Percentiles rank a stretch among this genome's conserved stretches.
Evolutionary conservation across 805 yeast species (phyloP).

Genomic region (Suhomyces emberorum): DNA sequence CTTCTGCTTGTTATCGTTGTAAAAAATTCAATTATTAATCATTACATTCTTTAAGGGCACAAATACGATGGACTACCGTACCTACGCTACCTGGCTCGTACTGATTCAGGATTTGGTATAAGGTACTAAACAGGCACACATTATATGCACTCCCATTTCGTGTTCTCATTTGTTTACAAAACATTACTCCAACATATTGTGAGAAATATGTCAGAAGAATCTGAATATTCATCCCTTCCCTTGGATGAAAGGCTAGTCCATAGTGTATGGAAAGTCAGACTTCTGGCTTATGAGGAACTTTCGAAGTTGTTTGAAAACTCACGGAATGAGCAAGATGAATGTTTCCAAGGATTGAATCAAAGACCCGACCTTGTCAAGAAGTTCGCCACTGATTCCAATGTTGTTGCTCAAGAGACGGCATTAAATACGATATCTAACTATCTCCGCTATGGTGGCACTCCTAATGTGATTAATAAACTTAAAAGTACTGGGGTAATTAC

Average conservation of each 20-base stretch:
- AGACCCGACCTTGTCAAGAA: conserved; percentile 55
- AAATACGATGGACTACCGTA: too few species aligned
- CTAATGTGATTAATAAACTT: conserved; percentile 37
- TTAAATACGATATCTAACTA: conserved; percentile 52
- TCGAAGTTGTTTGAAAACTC: conserved; percentile 50
- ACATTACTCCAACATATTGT: background rate
- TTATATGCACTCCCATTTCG: background rate
- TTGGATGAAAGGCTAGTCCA: conserved; percentile 56
- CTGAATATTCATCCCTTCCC: conserved; percentile 61
- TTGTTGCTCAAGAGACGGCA: conserved; percentile 88
- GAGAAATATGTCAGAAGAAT: conserved; percentile 38
- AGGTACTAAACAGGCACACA: too few species aligned
- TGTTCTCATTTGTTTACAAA: conserved; percentile 10
- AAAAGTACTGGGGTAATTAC: conserved; percentile 42
- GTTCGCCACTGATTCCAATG: conserved; percentile 75
- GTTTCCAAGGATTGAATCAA: conserved; percentile 48
- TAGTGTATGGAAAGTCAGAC: conserved; percentile 76
- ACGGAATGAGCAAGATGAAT: conserved; percentile 51
- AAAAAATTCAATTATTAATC: too few species aligned
- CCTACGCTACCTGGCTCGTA: too few species aligned
- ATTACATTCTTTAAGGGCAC: too few species aligned
- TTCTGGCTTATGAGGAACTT: conserved; percentile 72
- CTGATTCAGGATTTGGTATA: too few species aligned
- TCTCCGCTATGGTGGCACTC: conserved; percentile 53
- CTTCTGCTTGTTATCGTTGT: too few species aligned